A percentile compares a stretch with the other conserved stretches of the same genome.
Evolutionary conservation across 805 yeast species (phyloP).

Genomic region (Yarrowia alimentaria): DNA sequence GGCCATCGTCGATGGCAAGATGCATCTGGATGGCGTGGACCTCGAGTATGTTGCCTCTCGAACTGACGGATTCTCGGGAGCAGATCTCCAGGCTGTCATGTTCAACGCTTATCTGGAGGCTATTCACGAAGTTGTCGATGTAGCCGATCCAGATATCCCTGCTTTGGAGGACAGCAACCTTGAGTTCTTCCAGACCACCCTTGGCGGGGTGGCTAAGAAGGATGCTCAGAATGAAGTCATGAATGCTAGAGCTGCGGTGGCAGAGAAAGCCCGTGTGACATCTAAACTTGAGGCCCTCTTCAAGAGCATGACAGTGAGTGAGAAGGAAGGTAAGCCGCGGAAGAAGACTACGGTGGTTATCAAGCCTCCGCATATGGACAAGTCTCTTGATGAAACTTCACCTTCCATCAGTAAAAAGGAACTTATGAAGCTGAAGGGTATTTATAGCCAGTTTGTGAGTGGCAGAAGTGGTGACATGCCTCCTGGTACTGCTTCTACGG

Average conservation of each 20-base stretch:
- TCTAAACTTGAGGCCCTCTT: constrained; percentile 32
- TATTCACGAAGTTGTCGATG: constrained; percentile 53
- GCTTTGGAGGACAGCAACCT: constrained; percentile 39
- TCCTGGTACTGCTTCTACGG: constrained; percentile 73
- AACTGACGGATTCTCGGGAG: constrained; percentile 85
- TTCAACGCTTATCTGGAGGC: constrained; percentile 90
- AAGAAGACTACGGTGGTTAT: constrained; percentile 39
- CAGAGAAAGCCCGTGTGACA: constrained; percentile 29
- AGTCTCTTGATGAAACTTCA: constrained; percentile 71
- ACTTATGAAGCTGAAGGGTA: constrained; percentile 54
- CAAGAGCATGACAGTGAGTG: constrained; percentile 13
- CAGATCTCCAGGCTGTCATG: constrained; percentile 88
- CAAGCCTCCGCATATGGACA: constrained; percentile 52
- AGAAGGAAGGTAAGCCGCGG: neutral
- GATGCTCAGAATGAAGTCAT: constrained; percentile 19
- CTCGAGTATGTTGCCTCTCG: constrained; percentile 53
- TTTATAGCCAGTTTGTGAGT: constrained; percentile 70
- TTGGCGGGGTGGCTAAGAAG: constrained; percentile 1
- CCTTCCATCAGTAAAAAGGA: constrained; percentile 85
- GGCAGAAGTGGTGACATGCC: constrained; percentile 88
- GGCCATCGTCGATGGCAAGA: constrained; percentile 51
- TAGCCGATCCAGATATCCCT: constrained; percentile 40
- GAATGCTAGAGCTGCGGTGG: constrained; percentile 25
- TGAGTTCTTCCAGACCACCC: constrained; percentile 21
- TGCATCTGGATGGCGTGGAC: constrained; percentile 55